These are phyloP conservation scores for Penicillium roqueforti DNA, from an alignment of 495 filamentous ascomycete genomes.

Conservation along the genomic window DNA sequence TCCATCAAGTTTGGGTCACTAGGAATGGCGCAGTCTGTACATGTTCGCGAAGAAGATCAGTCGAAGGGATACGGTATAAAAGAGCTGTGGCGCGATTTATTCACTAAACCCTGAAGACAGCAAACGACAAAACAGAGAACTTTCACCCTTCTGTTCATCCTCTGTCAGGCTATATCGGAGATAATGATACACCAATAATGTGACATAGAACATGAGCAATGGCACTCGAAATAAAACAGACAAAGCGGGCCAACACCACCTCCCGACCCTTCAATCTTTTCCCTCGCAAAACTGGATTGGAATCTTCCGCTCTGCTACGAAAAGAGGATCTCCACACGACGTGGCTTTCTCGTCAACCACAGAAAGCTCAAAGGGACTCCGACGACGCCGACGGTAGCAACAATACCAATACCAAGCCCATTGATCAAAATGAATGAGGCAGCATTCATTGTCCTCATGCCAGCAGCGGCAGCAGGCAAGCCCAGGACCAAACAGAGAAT, in stretches of 20 bases:
- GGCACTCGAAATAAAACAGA: not conserved
- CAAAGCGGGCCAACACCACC: not conserved
- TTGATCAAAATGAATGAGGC: not conserved
- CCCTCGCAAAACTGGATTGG: not conserved
- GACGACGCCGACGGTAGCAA: not conserved
- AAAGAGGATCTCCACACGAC: not conserved
- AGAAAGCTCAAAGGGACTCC: not conserved
- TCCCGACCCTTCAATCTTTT: not conserved
- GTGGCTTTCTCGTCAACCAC: not conserved
- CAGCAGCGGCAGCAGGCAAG: not conserved
- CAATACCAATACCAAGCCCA: not conserved
- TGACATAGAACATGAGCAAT: not conserved
- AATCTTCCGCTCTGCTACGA: not conserved
- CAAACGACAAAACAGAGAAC: not conserved
- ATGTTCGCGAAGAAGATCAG: slow-evolving; percentile 66
- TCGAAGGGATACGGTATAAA: slow-evolving; percentile 74
- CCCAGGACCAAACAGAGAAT: not conserved
- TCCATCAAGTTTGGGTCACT: slow-evolving; percentile 52
- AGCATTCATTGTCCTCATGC: not conserved
- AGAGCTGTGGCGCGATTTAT: slow-evolving; percentile 85
- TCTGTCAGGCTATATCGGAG: not conserved
- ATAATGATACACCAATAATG: not conserved
- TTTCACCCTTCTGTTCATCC: not conserved
- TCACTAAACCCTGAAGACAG: slow-evolving; percentile 34
- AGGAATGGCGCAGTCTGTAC: slow-evolving; percentile 45